Base-by-base conservation (phyloP, 2,329 filamentous ascomycete species). In the Beauveria caledonica region DNA sequence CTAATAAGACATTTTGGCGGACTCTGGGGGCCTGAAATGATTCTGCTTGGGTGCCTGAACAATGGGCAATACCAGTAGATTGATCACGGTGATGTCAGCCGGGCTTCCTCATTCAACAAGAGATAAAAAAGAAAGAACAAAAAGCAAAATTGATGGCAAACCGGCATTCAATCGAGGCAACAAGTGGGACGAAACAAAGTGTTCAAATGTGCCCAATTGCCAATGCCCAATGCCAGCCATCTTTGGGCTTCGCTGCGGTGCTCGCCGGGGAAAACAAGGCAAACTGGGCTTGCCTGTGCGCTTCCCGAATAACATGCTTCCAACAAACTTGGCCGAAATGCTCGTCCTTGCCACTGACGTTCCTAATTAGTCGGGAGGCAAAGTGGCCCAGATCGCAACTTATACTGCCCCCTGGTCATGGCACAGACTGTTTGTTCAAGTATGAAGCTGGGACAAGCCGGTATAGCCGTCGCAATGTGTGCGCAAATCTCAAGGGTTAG, bases 1-100 rank as follows among this genome's bases (percentile, higher is more conserved):
- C 23, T 53, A 54, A 48, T 55, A 60, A 60, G 58, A 60, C 58
- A 60, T 10, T 33, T 39, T 56, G 44, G 51, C 44, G 29, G 58
- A 60, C 17, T 58, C 45, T 40, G 33, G 33, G 36, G 25, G 21
- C 19, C 46, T 8, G 27, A 56, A 57, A 29, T 15, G n/a, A 49
- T 39, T 44, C 46, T 44, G 33, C 19, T 17, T 13, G 29, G 29
- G 10, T 13, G 29, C 10, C 29, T 13, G 10, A 33, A 33, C 29
- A 33, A 33, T 33, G 29, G 9, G 29, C 29, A 11, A 11, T 33
- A 5, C 10, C 29, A 33, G 45, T 44, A 58, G 21, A 42, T 42
- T 51, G 55, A 50, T 29, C 29, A 57, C 21, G 39, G 6, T 46
- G 53, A 58, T 44, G 15, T 15, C 33, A 39, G 21, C 27, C 27